Base-by-base conservation (phyloP, 306 rosid genomes). In the Benincasa hispida region DNA sequence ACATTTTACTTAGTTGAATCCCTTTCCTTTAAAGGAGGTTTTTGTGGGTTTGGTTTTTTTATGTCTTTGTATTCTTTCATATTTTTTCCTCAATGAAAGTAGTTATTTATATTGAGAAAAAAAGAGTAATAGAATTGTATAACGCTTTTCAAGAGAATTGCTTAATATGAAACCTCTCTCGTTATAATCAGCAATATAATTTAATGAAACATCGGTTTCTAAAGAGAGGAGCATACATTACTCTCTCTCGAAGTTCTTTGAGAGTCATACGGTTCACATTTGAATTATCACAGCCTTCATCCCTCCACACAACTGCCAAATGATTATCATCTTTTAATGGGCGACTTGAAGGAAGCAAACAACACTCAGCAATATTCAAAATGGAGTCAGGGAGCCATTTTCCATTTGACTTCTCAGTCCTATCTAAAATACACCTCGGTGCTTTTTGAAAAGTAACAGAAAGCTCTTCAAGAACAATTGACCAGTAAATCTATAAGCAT, bases 231-330 rank as follows among this genome's bases (percentile, higher is more conserved):
- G 76, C 96, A 75, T 88, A 91, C 93, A 86, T 91, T 78, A 88
- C 96, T 88, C 81, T 90, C 37, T 88, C 87, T 18, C 91, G 89
- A 57, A 91, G 85, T 85, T 91, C 92, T 78, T 82, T 88, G 42
- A 91, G 83, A 6, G 97, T 88, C 85, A 89, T 35, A 8, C 15
- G 75, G 51, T 86, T 89, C 18, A 91, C 80, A 55, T 61, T 14
- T 5, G 96, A 81, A 75, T 88, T 81, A 75, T 91, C 90, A 72
- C 39, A 76, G 10, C 93, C 97, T 81, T 93, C 97, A 77, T 81
- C 91, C 79, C 92, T 89, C 96, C 96, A 93, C 6, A 91, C 85
- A n/a, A 93, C 78, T 75, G 98, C 97, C 65, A 78, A 10, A 82
- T 89, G 57, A 47, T 74, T 60, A 41, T 93, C 98, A 19, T 75